Conservation (phyloP, 441 rosid species). For the Bruguiera hainesii region DNA sequence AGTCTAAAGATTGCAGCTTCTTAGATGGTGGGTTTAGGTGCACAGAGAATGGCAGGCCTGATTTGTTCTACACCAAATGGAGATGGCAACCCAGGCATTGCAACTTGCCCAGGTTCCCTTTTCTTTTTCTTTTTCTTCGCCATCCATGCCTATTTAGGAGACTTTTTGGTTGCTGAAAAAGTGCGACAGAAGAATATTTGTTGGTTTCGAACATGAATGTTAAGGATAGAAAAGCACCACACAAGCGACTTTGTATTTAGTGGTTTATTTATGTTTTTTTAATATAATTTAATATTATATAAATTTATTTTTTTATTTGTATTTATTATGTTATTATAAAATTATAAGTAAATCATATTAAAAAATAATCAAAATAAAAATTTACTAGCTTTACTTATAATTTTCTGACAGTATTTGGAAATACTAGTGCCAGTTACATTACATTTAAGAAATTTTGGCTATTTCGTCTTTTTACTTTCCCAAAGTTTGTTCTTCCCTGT, state of each 20-base stretch:
- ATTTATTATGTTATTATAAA: too few relatives aligned
- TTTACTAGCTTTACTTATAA: too few relatives aligned
- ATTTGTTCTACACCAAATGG: slow-evolving; percentile 87
- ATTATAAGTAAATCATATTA: too few relatives aligned
- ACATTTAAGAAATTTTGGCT: too few relatives aligned
- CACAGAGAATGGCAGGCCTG: slow-evolving; percentile 88
- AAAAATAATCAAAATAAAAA: too few relatives aligned
- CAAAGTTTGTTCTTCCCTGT: neutral
- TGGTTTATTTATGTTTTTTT: too few relatives aligned
- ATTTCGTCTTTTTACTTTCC: neutral
- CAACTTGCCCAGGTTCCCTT: slow-evolving; percentile 73
- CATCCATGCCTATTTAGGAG: neutral
- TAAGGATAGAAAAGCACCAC: neutral
- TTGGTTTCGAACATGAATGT: neutral
- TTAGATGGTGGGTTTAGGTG: slow-evolving; percentile 92
- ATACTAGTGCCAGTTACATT: too few relatives aligned
- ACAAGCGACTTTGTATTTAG: neutral
- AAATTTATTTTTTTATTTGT: too few relatives aligned
- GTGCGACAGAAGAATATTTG: neutral
- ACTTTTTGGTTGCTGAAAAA: slow-evolving; percentile 15
- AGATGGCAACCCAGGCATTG: slow-evolving; percentile 96
- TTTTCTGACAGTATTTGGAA: too few relatives aligned
- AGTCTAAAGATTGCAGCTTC: slow-evolving; percentile 74
- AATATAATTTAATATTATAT: too few relatives aligned
- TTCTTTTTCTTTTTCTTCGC: neutral